Percentiles rank a stretch among this genome's conserved stretches.
phyloP scores from a whole-genome alignment of 129 eudicot genomes.

The Flaveria ramosissima region DNA sequence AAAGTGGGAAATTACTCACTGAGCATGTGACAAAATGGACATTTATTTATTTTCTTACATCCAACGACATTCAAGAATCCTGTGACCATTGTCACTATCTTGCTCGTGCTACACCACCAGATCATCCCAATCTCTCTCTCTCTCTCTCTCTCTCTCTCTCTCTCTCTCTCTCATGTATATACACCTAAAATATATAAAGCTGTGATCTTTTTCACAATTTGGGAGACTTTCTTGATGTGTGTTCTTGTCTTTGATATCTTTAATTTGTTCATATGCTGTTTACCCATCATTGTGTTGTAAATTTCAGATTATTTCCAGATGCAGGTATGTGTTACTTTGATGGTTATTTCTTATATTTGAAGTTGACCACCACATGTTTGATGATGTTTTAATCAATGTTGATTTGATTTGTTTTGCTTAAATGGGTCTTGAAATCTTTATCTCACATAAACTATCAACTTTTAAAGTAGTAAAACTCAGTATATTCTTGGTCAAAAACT shows the following conservation, averaged over 20 bases:
- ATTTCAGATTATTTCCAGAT: not conserved
- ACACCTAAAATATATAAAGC: not conserved
- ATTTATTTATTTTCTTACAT: not conserved
- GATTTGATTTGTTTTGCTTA: slow-evolving; percentile 12
- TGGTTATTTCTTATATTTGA: slow-evolving; percentile 7
- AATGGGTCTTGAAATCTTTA: slow-evolving; percentile 18
- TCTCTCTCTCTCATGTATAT: not conserved
- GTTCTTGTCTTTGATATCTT: slow-evolving; percentile 5
- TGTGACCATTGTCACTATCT: slow-evolving; percentile 6
- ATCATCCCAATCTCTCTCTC: slow-evolving; percentile 18
- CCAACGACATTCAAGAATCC: not conserved
- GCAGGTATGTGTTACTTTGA: slow-evolving; percentile 3
- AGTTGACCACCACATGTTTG: slow-evolving; percentile 28
- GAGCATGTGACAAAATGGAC: slow-evolving; percentile 18
- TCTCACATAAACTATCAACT: slow-evolving; percentile 13
- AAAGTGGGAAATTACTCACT: not conserved
- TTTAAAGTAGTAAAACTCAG: not conserved
- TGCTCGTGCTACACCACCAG: not conserved
- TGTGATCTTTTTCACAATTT: slow-evolving; percentile 9
- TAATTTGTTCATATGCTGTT: not conserved
- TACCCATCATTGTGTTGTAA: not conserved
- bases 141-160: slow-evolving; percentile 27
- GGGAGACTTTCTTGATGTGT: slow-evolving; percentile 19
- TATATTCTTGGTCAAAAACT: not conserved
- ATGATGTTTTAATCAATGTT: no score